Base-by-base conservation (phyloP, 1,139 yeast species). In the Magnusiomyces clavatus region DNA sequence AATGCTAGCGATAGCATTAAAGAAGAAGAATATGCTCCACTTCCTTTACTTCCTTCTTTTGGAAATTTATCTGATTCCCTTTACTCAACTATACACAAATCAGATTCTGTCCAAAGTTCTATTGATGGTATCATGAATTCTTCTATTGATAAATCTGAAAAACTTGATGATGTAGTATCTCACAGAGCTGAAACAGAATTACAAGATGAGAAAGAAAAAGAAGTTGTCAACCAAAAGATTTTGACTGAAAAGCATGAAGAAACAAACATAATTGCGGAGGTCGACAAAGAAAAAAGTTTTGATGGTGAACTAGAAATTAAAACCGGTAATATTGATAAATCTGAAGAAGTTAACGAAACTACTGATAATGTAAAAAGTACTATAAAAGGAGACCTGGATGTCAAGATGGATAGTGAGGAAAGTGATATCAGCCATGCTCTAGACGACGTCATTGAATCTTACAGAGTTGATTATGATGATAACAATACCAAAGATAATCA, bases 231-330 rank as follows among this genome's bases (percentile, higher is more conserved):
- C 8, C 31, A 24, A 24, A 24, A 24, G 31, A 24, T 24, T 8
- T 24, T 56, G 45, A 59, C 58, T 43, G 57, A 56, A 52, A 65
- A 60, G 11, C 50, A 57, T 10, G 59, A 64, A 14, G 56, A 65
- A 1, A 56, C 60, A 44, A 55, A 55, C 17, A 53, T 54, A 3
- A 56, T 58, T 14, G 55, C 56, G 6, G 54, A 52, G 14, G 17
- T 52, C 57, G 52, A 51, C 49, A 58, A 59, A 39, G 49, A 50
- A 29, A 35, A 14, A 3, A n/a, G 11, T 12, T 4, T n/a, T 39
- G 20, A 39, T 16, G 17, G 11, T 17, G 42, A 16, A 37, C 4
- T 16, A 10, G 14, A 20, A n/a, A 17, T n/a, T 14, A 10, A 12
- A 16, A 20, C 17, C 14, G 42, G 14, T 10, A 17, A 16, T n/a